Base-by-base conservation (phyloP, 352 stramenopile genomes). In the Pythium diclinum region DNA sequence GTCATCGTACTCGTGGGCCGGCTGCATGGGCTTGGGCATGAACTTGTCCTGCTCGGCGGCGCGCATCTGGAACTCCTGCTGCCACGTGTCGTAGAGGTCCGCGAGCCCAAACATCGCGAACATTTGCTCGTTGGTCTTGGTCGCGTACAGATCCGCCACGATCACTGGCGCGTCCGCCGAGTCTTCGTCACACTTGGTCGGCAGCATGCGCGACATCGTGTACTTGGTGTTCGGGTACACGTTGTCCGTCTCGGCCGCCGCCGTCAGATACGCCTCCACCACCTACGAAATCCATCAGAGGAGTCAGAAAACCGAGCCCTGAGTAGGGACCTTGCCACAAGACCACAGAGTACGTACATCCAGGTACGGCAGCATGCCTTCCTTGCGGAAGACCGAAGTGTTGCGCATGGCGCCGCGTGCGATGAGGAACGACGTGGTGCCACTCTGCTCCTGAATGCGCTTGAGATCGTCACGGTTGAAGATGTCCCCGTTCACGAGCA, bases 141-240 rank as follows among this genome's bases (percentile, higher is more conserved):
- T 91, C 2, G 77, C 75, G 34, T 74, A 78, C 3, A 95, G 66
- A 8, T 88, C 68, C 0, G 74, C 59, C 17, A 95, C 80, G 25
- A 78, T 88, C 42, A 89, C 79, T 3, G 48, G 28, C n/a, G 42
- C 44, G 36, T 71, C 62, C 36, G 49, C 28, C 11, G 70, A 68
- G 16, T 57, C 33, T 28, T 82, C 72, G 44, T 89, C 79, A 25
- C 74, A 72, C 44, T 87, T 92, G 59, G 70, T 77, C 23, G 87
- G 85, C 21, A 95, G 68, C 87, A 95, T 95, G 28, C 87, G 81
- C 61, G 76, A 89, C 33, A 95, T 65, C 40, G 81, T 94, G 81
- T 97, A 97, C 79, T 97, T 97, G 63, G 87, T 91, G 75, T 96
- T 97, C 57, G 94, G 85, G 54, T 85, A 95, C 53, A 93, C 79